Evolutionary conservation across 768 basidiomycete species (phyloP).

Genomic region (Mrakia frigida): DNA sequence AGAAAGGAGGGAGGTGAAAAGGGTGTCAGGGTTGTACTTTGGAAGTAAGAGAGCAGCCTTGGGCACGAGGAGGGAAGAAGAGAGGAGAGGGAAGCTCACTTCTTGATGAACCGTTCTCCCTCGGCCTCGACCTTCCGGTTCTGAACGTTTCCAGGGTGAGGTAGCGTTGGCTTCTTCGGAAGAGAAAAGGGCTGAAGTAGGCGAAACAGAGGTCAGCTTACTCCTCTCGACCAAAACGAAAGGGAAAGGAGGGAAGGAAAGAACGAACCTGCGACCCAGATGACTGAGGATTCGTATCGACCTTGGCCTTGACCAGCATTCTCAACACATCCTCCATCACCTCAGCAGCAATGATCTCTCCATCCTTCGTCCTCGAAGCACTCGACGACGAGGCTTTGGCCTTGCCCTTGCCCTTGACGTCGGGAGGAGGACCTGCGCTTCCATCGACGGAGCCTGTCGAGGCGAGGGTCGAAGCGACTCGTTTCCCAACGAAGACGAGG

Average conservation of each 20-base stretch:
- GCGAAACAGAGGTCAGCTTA: not conserved
- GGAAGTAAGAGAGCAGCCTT: not conserved
- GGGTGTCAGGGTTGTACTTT: no score
- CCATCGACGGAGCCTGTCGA: not conserved
- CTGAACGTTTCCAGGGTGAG: slow-evolving; percentile 30
- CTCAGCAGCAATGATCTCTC: slow-evolving; percentile 22
- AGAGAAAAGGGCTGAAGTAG: not conserved
- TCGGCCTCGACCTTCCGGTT: slow-evolving; percentile 11
- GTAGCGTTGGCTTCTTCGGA: slow-evolving; percentile 20
- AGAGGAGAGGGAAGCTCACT: not conserved
- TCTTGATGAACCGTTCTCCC: slow-evolving; percentile 20
- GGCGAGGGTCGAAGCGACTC: slow-evolving; percentile 3
- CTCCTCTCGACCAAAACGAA: not conserved
- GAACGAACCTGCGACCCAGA: slow-evolving; percentile 8
- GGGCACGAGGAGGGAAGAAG: not conserved
- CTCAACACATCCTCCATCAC: slow-evolving; percentile 25
- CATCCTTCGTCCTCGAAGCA: not conserved
- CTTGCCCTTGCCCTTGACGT: slow-evolving; percentile 28
- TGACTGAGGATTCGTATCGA: slow-evolving; percentile 30
- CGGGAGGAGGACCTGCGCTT: not conserved
- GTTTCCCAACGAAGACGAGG: slow-evolving; percentile 32
- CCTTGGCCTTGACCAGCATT: slow-evolving; percentile 22
- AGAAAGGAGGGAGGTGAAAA: not conserved
- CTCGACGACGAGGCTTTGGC: not conserved
- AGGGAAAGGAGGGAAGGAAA: not conserved